Evolutionary conservation across 192 early-diverging fungal species (phyloP), one percentile per base, ranked within the genome.

Genomic region (Gaertneriomyces semiglobifer): DNA sequence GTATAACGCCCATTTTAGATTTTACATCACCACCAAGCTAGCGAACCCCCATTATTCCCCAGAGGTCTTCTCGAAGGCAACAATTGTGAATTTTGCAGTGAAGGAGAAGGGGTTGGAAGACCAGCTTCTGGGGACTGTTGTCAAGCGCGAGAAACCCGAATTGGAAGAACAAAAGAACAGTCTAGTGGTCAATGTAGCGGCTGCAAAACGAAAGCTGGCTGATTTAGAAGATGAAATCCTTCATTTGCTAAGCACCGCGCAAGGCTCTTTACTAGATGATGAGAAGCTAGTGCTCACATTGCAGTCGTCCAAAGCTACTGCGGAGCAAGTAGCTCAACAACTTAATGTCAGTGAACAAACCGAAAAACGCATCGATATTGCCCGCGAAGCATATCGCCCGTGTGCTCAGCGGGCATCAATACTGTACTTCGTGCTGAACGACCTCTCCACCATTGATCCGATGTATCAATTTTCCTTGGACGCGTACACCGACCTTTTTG

Each of bases 381-480:
- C 84, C 3, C 73, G 84, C 33, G 84, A 86, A 73, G 86, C 72
- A 4, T 86, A 86, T 68, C 74, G 84, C 11, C 76, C 83, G 4
- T 81, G 73, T 67, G 84, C 84, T 18, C 80, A 84, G 50, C 72
- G 84, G 41, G 83, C 84, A 5, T 86, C 83, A 0, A 82, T 86
- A 45, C 65, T 86, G 18, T 86, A 86, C 64, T 86, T 86, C 70
- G 84, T 86, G 19, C 70, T 86, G 14, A 79, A 81, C 39, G 84
- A 86, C 50, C 67, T 86, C 39, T 68, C 84, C 3, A 68, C 82
- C 11, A 79, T 86, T 16, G 84, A 86, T 73, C 80, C 83, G n/a
- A 86, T 86, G 84, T 86, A 86, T 63, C 84, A 86, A 57, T 86
- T 86, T 60, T 86, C 83, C 6, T 59, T 86, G 44, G 84, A 86